Evolutionary conservation across 208 protist species (phyloP).

Genomic region (Trypanosoma caninum): DNA sequence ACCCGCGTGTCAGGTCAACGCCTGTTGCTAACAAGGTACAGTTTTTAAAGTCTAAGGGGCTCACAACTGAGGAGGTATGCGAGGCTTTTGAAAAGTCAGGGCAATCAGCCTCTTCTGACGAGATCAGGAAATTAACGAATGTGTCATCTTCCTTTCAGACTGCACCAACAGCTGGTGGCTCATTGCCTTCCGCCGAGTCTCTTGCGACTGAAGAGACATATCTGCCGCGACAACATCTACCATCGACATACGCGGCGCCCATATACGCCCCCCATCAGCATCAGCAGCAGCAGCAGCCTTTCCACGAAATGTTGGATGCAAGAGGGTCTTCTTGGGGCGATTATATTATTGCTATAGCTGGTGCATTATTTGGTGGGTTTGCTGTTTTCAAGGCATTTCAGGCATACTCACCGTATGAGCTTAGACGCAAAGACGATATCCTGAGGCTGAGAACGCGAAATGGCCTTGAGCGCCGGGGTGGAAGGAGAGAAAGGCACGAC

Average conservation of each 20-base stretch:
- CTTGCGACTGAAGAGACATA: neutral
- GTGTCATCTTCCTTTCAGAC: neutral
- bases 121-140: conserved; percentile 35
- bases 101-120: conserved; percentile 36
- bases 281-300: conserved; percentile 30
- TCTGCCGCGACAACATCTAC: neutral
- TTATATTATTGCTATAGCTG: conserved; percentile 70
- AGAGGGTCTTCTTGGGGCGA: conserved; percentile 64
- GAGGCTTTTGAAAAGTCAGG: conserved; percentile 61
- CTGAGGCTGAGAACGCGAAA: conserved; percentile 1
- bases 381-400: conserved; percentile 64
- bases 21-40: conserved; percentile 54
- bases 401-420: conserved; percentile 76
- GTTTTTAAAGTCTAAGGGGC: conserved; percentile 75
- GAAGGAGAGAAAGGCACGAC: neutral
- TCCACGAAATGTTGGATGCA: conserved; percentile 15
- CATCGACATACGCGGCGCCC: neutral
- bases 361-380: conserved; percentile 42
- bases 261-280: conserved; percentile 52
- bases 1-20: conserved; percentile 52
- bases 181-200: neutral
- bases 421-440: conserved; percentile 58
- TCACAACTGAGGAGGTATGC: conserved; percentile 59
- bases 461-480: neutral
- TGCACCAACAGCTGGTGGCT: neutral